phyloP scores from a whole-genome alignment of 164 flowering plant species.

The Tetrastigma voinierianum region DNA sequence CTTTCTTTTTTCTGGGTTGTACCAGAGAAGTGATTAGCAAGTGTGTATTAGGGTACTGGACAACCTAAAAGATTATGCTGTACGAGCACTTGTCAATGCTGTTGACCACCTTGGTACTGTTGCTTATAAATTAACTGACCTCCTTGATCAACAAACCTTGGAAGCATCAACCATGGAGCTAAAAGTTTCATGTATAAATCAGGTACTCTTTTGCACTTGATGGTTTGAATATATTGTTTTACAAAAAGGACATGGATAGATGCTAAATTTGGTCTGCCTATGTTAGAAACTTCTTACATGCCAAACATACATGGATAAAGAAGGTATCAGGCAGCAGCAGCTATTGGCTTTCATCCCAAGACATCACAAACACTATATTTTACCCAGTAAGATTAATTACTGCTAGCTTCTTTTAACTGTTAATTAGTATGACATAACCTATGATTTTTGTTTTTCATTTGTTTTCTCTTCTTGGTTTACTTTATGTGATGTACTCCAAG shows the following conservation, averaged over 20 bases:
- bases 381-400: slow-evolving; percentile 65
- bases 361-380: slow-evolving; percentile 89
- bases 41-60: slow-evolving; percentile 69
- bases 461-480: neutral
- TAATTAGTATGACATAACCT: neutral
- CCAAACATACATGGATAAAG: slow-evolving; percentile 71
- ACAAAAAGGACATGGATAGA: neutral
- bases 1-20: neutral
- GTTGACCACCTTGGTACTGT: slow-evolving; percentile 99
- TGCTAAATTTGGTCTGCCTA: slow-evolving; percentile 18
- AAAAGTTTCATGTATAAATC: slow-evolving; percentile 65
- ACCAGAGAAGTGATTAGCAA: neutral
- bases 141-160: slow-evolving; percentile 78
- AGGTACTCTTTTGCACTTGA: slow-evolving; percentile 42
- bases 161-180: slow-evolving; percentile 72
- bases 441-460: slow-evolving; percentile 2
- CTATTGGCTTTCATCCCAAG: slow-evolving; percentile 68
- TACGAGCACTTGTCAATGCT: slow-evolving; percentile 91
- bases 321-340: slow-evolving; percentile 88
- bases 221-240: slow-evolving; percentile 1
- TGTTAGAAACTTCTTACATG: slow-evolving; percentile 77
- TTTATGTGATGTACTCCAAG: slow-evolving; percentile 4
- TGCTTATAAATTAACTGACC: slow-evolving; percentile 85
- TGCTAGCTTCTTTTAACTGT: neutral
- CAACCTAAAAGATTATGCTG: slow-evolving; percentile 92